phyloP scores from a whole-genome alignment of 2,329 filamentous ascomycete species.

The Graphilbum fragrans region DNA sequence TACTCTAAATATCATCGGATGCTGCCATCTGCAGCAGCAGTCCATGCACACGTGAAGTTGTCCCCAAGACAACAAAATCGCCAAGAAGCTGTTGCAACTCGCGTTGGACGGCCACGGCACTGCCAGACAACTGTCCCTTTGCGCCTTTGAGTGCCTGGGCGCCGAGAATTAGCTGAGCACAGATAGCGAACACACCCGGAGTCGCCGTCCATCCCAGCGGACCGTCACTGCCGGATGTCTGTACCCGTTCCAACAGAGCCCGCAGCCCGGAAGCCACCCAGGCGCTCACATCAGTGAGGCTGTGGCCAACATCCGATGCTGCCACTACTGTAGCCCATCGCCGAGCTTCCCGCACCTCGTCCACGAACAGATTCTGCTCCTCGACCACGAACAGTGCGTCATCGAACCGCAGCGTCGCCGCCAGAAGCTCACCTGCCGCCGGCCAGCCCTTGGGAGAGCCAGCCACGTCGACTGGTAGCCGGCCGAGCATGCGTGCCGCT shows the following conservation, averaged over 20 bases:
- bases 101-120: not conserved
- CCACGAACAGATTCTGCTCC: constrained; percentile 88
- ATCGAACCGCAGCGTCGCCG: constrained; percentile 38
- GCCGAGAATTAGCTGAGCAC: constrained; percentile 31
- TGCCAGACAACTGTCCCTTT: not conserved
- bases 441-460: too few species aligned
- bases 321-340: constrained; percentile 50
- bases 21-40: constrained; percentile 8
- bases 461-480: too few species aligned
- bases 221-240: constrained; percentile 34
- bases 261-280: constrained; percentile 42
- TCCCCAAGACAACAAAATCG: constrained; percentile 1
- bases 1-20: too few species aligned
- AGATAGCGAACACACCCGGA: constrained; percentile 53
- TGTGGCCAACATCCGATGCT: constrained; percentile 1
- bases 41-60: constrained; percentile 8
- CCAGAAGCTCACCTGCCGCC: constrained; percentile 26
- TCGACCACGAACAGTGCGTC: constrained; percentile 73
- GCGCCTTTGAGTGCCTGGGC: constrained; percentile 20
- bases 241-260: constrained; percentile 22
- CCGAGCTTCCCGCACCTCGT: constrained; percentile 62
- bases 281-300: constrained; percentile 1
- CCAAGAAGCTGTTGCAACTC: not conserved
- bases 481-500: constrained; percentile 28
- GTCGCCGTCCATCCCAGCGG: constrained; percentile 63